phyloP scores from a whole-genome alignment of 2,329 filamentous ascomycete species.

The Orbilia quercus region DNA sequence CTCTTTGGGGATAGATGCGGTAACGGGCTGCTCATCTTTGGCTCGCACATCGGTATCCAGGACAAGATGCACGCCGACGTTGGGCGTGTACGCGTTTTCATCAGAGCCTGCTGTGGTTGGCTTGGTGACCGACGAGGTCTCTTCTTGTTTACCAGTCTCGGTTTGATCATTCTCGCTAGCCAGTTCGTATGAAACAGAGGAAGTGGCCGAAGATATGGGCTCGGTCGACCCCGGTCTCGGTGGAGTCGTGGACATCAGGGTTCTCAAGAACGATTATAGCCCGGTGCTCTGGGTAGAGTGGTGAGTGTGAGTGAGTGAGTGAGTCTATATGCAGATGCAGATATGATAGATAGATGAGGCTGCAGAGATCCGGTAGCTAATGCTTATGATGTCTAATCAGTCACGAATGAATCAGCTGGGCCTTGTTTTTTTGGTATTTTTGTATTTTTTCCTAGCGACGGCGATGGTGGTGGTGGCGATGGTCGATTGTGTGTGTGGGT shows the following conservation, averaged over 20 bases:
- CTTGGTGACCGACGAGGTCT: conserved; percentile 6
- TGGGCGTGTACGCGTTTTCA: conserved; percentile 41
- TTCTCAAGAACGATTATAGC: conserved; percentile 36
- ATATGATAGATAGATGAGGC: conserved; percentile 10
- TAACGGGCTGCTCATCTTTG: conserved; percentile 46
- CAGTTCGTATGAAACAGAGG: conserved; percentile 30
- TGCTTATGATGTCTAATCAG: conserved; percentile 18
- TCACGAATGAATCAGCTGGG: conserved; percentile 36
- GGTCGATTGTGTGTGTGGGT: conserved; percentile 9
- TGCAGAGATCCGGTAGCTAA: conserved; percentile 1
- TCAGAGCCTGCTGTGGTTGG: conserved; percentile 2
- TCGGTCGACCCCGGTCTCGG: conserved; percentile 49
- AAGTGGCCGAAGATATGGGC: conserved; percentile 43
- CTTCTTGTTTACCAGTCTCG: conserved; percentile 34
- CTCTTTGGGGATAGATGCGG: conserved; percentile 54
- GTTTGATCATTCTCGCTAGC: conserved; percentile 19
- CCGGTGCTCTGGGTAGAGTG: conserved; percentile 14
- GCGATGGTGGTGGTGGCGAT: not conserved
- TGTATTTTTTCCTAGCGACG: too few relatives aligned
- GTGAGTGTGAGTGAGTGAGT: not conserved
- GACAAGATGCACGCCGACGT: conserved; percentile 38
- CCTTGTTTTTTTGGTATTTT: not conserved
- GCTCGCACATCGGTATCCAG: conserved; percentile 27
- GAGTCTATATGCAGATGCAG: not conserved
- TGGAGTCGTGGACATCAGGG: conserved; percentile 51